Percentiles rank a stretch among this genome's conserved stretches.
Evolutionary conservation across 805 yeast species (phyloP).

Genomic region (Dipodascus albidus): DNA sequence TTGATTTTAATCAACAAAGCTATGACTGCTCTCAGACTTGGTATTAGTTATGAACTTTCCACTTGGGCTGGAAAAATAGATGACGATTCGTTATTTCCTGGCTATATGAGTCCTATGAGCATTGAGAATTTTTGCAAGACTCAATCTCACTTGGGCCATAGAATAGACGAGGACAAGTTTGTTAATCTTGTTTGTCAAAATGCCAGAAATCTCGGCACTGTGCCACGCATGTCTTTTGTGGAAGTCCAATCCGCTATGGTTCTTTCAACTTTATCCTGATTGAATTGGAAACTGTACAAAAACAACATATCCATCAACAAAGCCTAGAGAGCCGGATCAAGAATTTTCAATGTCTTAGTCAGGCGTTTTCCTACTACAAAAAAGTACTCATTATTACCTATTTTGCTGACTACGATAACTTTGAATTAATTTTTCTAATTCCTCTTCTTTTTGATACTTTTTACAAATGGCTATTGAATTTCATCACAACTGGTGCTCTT

Average conservation of each 20-base stretch:
- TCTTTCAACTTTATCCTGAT: background rate
- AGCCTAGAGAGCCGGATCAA: background rate
- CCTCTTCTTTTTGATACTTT: too few species aligned
- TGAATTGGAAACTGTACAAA: too few species aligned
- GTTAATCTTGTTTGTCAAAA: background rate
- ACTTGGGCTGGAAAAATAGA: conserved; percentile 11
- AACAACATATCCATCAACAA: too few species aligned
- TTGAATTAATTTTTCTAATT: too few species aligned
- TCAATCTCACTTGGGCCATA: conserved; percentile 1
- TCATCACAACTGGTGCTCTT: background rate
- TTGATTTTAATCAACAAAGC: background rate
- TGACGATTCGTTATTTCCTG: conserved; percentile 10
- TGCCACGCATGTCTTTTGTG: background rate
- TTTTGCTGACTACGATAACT: too few species aligned
- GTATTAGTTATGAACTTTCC: background rate
- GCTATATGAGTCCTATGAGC: conserved; percentile 8
- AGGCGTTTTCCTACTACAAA: background rate
- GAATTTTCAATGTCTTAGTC: background rate
- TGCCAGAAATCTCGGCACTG: background rate
- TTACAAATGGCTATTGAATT: too few species aligned
- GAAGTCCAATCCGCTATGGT: background rate
- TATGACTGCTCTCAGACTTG: background rate
- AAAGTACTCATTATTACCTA: too few species aligned
- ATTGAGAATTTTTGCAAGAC: conserved; percentile 7
- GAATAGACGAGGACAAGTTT: conserved; percentile 5